Conservation (phyloP, 768 basidiomycete genomes). For the Suillus lakei region DNA sequence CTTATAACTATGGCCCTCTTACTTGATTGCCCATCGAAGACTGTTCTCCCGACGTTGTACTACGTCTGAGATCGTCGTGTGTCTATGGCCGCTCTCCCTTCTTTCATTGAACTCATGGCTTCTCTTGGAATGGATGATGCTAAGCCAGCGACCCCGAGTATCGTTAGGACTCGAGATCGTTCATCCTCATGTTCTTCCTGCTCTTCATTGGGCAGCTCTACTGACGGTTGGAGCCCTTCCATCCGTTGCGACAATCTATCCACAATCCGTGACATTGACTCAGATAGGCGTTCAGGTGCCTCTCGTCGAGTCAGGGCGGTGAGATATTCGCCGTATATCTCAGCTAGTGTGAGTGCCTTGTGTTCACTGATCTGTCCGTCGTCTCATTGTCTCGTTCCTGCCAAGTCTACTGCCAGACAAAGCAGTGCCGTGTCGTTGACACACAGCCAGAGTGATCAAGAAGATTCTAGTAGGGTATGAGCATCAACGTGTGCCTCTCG, state of each 20-base stretch:
- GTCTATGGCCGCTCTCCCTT: conserved; percentile 76
- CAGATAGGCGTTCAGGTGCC: conserved; percentile 31
- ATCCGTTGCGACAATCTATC: conserved; percentile 43
- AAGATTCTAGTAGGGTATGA: conserved; percentile 36
- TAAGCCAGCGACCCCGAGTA: conserved; percentile 35
- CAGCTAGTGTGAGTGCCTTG: conserved; percentile 28
- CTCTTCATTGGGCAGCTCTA: conserved; percentile 45
- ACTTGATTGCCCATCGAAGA: conserved; percentile 19
- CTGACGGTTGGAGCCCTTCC: conserved; percentile 33
- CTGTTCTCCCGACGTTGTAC: conserved; percentile 24
- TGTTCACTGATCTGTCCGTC: neutral
- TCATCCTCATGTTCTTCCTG: conserved; percentile 53
- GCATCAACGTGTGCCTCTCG: conserved; percentile 28
- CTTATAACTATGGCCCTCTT: conserved; percentile 31
- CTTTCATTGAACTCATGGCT: conserved; percentile 87
- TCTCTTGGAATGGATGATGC: conserved; percentile 70
- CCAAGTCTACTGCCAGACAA: conserved; percentile 44
- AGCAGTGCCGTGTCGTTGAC: conserved; percentile 49
- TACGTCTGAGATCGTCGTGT: conserved; percentile 34
- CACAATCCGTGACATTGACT: conserved; percentile 31
- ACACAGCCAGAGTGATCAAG: conserved; percentile 27
- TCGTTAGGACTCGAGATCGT: conserved; percentile 32
- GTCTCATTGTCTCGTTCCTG: conserved; percentile 2
- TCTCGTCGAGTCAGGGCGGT: conserved; percentile 29
- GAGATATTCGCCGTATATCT: conserved; percentile 36